Percentiles rank a stretch among this genome's conserved stretches.
Evolutionary conservation across 495 filamentous ascomycete species (phyloP).

Genomic region (Monascus purpureus): DNA sequence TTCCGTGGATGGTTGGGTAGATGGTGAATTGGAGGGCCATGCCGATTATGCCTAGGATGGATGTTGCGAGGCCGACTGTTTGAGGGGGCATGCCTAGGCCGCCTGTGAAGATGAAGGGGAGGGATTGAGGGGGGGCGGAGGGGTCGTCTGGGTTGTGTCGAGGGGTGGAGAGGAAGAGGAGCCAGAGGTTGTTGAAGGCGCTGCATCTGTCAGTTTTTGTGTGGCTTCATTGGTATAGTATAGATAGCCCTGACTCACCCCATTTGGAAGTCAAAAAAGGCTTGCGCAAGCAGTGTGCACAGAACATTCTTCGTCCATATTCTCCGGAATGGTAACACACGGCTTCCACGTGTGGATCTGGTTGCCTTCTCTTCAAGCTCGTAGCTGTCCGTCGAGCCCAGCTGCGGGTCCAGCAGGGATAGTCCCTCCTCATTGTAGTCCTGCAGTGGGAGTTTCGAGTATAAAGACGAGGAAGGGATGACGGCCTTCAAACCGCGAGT

Average conservation of each 20-base stretch:
- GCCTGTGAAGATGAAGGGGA: constrained; percentile 65
- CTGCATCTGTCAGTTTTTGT: constrained; percentile 9
- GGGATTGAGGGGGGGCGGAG: constrained; percentile 23
- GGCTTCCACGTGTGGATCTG: constrained; percentile 14
- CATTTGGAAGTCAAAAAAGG: constrained; percentile 61
- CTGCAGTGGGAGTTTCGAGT: constrained; percentile 21
- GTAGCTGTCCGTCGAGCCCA: constrained; percentile 12
- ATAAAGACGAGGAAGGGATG: constrained; percentile 22
- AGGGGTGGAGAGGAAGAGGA: constrained; percentile 70
- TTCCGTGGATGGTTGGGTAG: constrained; percentile 54
- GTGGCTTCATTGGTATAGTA: too few relatives aligned
- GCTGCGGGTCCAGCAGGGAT: neutral
- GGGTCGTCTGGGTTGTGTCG: constrained; percentile 43
- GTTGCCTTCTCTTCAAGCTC: constrained; percentile 26
- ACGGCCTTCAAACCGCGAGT: constrained; percentile 14
- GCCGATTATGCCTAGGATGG: constrained; percentile 63
- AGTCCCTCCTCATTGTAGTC: constrained; percentile 12
- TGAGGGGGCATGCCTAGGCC: constrained; percentile 64
- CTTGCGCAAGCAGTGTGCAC: constrained; percentile 51
- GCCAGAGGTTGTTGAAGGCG: constrained; percentile 76
- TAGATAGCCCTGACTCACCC: constrained; percentile 26
- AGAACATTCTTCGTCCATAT: constrained; percentile 73
- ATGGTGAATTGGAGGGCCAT: constrained; percentile 64
- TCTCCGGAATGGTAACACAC: constrained; percentile 47
- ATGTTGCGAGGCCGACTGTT: constrained; percentile 62